Evolutionary conservation across 352 stramenopile genomes (phyloP), one percentile per base, ranked within the genome.

Genomic region (Phytophthora foliorum): DNA sequence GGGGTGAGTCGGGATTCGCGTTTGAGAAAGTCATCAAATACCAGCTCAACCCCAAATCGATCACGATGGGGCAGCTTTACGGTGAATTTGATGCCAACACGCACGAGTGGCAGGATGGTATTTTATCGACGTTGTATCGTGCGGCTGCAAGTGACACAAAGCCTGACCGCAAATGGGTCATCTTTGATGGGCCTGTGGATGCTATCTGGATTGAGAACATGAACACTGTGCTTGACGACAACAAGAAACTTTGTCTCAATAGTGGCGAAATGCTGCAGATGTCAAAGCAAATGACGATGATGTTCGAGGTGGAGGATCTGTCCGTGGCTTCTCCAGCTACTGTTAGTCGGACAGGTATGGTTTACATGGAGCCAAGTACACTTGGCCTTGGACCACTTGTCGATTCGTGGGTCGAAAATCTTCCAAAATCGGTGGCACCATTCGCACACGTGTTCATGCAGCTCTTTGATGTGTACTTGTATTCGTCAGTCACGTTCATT

Each of bases 181-280:
- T 98, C 42, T 98, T 98, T 67, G 95, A 98, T 57, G 95, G 95
- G 0, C 95, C 95, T 0, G 95, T 98, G 2, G 95, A 98, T 77
- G 92, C 95, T 2, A 97, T 98, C 67, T 98, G 95, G 95, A 98
- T 98, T 72, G 95, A 98, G 70, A 98, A 98, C 72, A 98, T 98
- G 95, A 98, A 98, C 78, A 98, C 95, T 0, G 95, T 98, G 41
- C 84, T 98, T 16, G 95, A 98, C 54, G 94, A 98, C 65, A 98
- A 98, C 81, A 98, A 98, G 72, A 98, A 98, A 63, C 73, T 99
- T 1, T 98, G 93, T 56, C 73, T 99, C 3, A 97, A 97, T 50
- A 97, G 84, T 56, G 96, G 96, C 4, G 95, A 99, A 76, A 98
- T 98, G 72, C 78, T 99, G 41, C 94, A 98, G 62, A 98, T 99